Evolutionary conservation across 169 alveolate genomes (phyloP).

Genomic region (Amoebophrya sp.): DNA sequence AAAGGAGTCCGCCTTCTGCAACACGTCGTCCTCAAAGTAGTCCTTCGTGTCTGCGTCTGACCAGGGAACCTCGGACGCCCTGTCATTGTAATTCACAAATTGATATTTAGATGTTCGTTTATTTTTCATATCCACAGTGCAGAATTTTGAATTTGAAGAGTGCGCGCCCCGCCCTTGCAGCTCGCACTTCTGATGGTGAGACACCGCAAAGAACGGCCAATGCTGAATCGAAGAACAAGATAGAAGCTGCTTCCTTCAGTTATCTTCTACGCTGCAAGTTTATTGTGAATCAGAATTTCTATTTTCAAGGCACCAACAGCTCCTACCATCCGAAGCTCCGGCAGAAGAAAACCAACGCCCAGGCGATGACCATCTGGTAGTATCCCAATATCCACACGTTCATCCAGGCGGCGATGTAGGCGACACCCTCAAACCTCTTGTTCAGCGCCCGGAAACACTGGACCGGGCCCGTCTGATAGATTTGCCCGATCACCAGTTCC

Average conservation of each 20-base stretch:
- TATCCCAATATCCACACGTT: background rate
- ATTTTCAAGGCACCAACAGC: background rate
- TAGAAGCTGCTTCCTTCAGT: no score
- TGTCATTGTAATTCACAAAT: background rate
- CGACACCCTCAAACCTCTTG: background rate
- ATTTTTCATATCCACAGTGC: no score
- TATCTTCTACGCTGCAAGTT: no score
- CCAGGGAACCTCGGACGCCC: background rate
- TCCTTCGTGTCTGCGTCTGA: background rate
- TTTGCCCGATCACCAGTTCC: conserved; percentile 33
- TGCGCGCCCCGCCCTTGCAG: no score
- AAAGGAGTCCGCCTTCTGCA: background rate
- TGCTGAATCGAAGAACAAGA: no score
- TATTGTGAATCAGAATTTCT: no score
- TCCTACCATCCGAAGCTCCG: conserved; percentile 1
- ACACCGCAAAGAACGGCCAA: no score
- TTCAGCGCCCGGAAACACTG: background rate
- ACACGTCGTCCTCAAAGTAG: background rate
- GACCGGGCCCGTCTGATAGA: background rate
- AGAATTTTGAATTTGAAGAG: no score
- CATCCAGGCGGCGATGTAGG: conserved; percentile 14
- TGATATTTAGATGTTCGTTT: background rate
- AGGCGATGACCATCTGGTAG: background rate
- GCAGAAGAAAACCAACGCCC: background rate
- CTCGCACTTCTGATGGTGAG: no score